These are phyloP conservation scores for Serpula lacrymans DNA, from an alignment of 768 basidiomycete genomes.

Conservation along the genomic window DNA sequence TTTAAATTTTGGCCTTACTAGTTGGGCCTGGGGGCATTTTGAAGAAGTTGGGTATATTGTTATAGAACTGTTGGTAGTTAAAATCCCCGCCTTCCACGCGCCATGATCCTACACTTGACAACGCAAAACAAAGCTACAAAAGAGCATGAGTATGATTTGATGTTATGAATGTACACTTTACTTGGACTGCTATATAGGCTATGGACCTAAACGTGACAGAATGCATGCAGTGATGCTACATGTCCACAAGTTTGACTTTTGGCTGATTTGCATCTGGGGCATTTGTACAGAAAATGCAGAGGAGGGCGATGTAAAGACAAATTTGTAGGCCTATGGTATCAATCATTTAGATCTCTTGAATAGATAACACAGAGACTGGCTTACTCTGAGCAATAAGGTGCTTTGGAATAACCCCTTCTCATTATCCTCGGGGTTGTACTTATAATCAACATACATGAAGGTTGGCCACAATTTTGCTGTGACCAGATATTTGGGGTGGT, in stretches of 20 bases:
- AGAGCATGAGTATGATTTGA: too few species aligned
- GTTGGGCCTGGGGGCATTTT: conserved; percentile 13
- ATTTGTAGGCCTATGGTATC: conserved; percentile 11
- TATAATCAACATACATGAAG: conserved; percentile 10
- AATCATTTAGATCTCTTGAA: not conserved
- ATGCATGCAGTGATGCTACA: too few species aligned
- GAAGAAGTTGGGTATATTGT: conserved; percentile 23
- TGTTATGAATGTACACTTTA: too few species aligned
- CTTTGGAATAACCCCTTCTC: conserved; percentile 13
- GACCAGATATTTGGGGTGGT: not conserved
- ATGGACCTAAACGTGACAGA: conserved; percentile 11
- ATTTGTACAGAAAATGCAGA: conserved; percentile 1
- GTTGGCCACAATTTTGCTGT: conserved; percentile 9
- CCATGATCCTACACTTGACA: conserved; percentile 11
- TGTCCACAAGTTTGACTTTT: conserved; percentile 4
- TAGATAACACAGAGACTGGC: not conserved
- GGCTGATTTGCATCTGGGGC: too few species aligned
- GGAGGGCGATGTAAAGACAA: conserved; percentile 12
- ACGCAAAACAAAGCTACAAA: conserved; percentile 12
- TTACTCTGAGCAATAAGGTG: conserved; percentile 10
- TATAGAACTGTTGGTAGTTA: conserved; percentile 18
- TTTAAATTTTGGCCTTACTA: not conserved
- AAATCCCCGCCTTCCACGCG: conserved; percentile 10
- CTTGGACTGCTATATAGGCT: conserved; percentile 19
- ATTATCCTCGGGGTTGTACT: not conserved